phyloP scores from a whole-genome alignment of 2,329 filamentous ascomycete genomes.

The Hawksworthiomyces lignivorus region DNA sequence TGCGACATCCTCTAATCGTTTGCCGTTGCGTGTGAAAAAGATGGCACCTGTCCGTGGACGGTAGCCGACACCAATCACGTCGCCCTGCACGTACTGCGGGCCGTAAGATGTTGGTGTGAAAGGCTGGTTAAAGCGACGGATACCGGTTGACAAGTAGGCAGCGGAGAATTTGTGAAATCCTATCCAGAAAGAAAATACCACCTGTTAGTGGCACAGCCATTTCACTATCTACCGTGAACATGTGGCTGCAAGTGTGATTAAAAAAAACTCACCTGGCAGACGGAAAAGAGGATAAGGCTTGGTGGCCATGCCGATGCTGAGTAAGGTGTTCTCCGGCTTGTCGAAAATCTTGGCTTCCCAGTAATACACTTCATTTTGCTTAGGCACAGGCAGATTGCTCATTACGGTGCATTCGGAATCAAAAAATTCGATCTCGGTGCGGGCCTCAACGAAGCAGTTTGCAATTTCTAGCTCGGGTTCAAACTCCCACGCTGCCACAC shows the following conservation, averaged over 20 bases:
- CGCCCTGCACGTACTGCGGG: conserved; percentile 79
- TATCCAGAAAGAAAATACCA: no score
- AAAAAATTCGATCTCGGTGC: conserved; percentile 98
- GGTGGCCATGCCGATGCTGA: conserved; percentile 90
- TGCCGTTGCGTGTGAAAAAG: conserved; percentile 97
- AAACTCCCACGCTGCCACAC: conserved; percentile 99
- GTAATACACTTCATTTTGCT: conserved; percentile 99
- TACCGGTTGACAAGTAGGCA: conserved; percentile 82
- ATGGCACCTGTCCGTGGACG: conserved; percentile 87
- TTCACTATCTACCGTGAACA: no score
- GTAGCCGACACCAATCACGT: conserved; percentile 94
- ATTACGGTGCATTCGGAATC: conserved; percentile 96
- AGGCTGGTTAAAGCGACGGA: conserved; percentile 85
- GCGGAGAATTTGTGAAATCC: conserved; percentile 90
- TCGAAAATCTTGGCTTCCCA: conserved; percentile 99
- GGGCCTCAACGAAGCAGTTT: conserved; percentile 94
- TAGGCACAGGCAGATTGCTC: conserved; percentile 92
- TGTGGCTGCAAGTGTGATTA: no score
- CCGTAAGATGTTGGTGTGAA: conserved; percentile 76
- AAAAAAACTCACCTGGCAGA: conserved; percentile 78
- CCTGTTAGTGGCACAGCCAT: no score
- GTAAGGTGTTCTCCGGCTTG: conserved; percentile 78
- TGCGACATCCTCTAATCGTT: conserved; percentile 88
- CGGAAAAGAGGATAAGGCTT: conserved; percentile 96
- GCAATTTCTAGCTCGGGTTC: conserved; percentile 98